Evolutionary conservation across 2,329 filamentous ascomycete species (phyloP), one percentile per base, ranked within the genome.

Genomic region (Botryotinia convoluta): DNA sequence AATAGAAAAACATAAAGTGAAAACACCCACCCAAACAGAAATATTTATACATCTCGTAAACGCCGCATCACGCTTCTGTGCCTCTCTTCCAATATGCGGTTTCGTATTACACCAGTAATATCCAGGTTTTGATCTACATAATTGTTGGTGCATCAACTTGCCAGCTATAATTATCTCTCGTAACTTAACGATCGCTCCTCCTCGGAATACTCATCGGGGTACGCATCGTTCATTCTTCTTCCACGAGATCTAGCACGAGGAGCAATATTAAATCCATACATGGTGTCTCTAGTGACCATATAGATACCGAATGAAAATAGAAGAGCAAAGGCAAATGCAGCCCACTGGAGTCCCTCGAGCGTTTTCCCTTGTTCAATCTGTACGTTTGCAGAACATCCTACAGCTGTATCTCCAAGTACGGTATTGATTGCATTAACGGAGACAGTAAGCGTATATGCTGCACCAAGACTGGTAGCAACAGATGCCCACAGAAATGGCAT

Each of bases 401-500:
- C 42, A 26, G 39, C 60, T 8, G 42, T 7, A 42, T 48, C 42
- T 22, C 9, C 37, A 29, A 71, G 39, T n/a, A 71, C 69, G 7
- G 69, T 71, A 9, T 63, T 64, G 59, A 71, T n/a, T 44, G 60
- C 61, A 32, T 72, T 72, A 16, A 72, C n/a, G 18, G 60, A 51
- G 16, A 65, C 45, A 54, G 70, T 72, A 7, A 72, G 45, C 26
- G 60, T 64, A 29, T 64, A 54, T 42, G 70, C 70, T 51, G 70
- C 61, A 32, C 60, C 70, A 8, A 72, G 44, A 59, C 44, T 64
- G 39, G 48, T 35, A 37, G 60, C 70, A 14, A 64, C 60, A 39
- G 60, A 14, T 29, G 61, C 60, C 70, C 70, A 72, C 22, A 72
- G 35, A 37, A 65, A 64, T 44, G 70, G 70, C 70, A 65, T 64